Percentiles rank a stretch among this genome's conserved stretches.
phyloP scores from a whole-genome alignment of 2,329 filamentous ascomycete species.

The Fusarium solani-melongenae region DNA sequence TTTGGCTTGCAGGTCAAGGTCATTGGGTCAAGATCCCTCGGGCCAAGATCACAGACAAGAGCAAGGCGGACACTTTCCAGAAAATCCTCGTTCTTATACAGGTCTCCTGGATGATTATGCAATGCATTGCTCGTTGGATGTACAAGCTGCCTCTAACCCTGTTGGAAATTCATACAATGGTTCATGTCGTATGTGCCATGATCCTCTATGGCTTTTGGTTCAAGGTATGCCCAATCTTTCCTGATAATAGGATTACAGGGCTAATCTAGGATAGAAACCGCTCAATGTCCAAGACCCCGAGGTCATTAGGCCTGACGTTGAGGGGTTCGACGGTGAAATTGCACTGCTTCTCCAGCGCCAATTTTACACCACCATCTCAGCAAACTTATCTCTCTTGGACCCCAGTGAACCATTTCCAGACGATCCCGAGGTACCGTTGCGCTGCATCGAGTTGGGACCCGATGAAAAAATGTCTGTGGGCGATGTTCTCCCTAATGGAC shows the following conservation, averaged over 20 bases:
- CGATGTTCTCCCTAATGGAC: neutral
- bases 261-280: constrained; percentile 10
- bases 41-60: constrained; percentile 48
- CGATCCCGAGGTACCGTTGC: too few relatives aligned
- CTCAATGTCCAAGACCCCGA: constrained; percentile 24
- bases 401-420: neutral
- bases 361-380: neutral
- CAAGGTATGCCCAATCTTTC: neutral
- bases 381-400: neutral
- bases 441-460: too few relatives aligned
- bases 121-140: constrained; percentile 47
- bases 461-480: neutral
- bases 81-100: constrained; percentile 52
- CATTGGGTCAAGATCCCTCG: constrained; percentile 12
- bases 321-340: constrained; percentile 12
- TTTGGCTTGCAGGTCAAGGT: constrained; percentile 11
- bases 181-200: constrained; percentile 33
- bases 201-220: constrained; percentile 36
- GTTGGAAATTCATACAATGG: constrained; percentile 47
- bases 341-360: constrained; percentile 12
- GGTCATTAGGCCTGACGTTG: neutral
- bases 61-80: constrained; percentile 50
- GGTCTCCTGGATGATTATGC: constrained; percentile 51
- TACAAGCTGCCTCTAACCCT: constrained; percentile 50
- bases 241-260: neutral